Evolutionary conservation across 768 basidiomycete species (phyloP), one percentile per base, ranked within the genome.

Genomic region (Leccinum boreale): DNA sequence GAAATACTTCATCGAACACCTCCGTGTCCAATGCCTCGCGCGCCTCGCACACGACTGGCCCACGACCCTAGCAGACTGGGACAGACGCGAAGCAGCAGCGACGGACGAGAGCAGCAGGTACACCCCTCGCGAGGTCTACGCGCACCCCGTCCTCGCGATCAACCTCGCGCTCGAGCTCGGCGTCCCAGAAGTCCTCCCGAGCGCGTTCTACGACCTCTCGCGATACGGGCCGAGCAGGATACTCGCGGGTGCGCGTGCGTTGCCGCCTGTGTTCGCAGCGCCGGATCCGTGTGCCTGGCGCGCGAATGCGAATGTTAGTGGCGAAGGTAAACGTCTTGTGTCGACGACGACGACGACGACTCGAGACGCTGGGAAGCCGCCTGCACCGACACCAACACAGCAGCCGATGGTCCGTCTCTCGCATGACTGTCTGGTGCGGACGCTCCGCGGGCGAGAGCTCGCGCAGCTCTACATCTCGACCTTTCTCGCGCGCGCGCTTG

Each of bases 171-270:
- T 84, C 23, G 85, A 89, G 54, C 81, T 90, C 62, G 76, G 77
- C 51, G 69, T 89, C 0, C 73, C 78, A 12, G 72, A 79, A 5
- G 68, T 90, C 55, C 79, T 90, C n/a, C 82, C 86, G 4, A 75
- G 86, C 23, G 89, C 89, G 0, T 81, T 88, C 63, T 90, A 90
- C 68, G 89, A 90, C 61, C 78, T 91, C 49, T 81, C 85, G 2
- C 79, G 89, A 45, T 90, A 90, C 60, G 86, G 82, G 0, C 85
- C 87, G 0, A 85, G 85, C 71, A 83, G 82, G 69, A 87, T 89
- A 59, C 73, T 86, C 64, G 50, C 74, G 0, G 89, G 89, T 3
- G 76, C 84, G 0, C 67, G 72, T 11, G 58, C 71, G 1, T 70
- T 75, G 0, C 68, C 74, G 0, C 56, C 70, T 66, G 7, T 72